Conservation (phyloP, 805 yeast genomes). For the Candida xyloterini region DNA sequence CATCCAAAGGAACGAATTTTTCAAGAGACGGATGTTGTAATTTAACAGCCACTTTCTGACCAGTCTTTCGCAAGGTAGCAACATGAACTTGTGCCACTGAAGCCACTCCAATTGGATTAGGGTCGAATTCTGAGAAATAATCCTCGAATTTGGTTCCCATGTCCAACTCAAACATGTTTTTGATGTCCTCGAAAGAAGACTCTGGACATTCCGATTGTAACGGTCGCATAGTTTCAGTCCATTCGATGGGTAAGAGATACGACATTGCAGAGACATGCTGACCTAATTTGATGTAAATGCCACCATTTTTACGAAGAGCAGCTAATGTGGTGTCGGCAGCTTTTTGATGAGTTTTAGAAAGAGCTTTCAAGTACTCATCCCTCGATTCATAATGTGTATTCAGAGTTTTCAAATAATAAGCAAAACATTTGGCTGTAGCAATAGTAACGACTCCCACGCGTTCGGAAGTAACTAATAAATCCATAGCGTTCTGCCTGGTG, state of each 20-base stretch:
- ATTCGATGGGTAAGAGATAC: conserved; percentile 83
- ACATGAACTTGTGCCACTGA: conserved; percentile 94
- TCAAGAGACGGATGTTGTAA: conserved; percentile 88
- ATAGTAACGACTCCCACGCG: conserved; percentile 61
- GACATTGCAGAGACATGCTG: conserved; percentile 93
- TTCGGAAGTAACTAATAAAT: conserved; percentile 37
- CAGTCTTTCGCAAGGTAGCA: conserved; percentile 57
- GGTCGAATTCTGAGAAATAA: conserved; percentile 62
- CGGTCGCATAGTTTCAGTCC: conserved; percentile 95
- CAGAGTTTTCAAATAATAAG: conserved; percentile 60
- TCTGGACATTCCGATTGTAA: conserved; percentile 88
- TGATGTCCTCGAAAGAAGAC: conserved; percentile 68
- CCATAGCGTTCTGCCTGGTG: conserved; percentile 34
- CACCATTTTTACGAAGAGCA: conserved; percentile 86
- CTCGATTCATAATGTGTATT: conserved; percentile 37
- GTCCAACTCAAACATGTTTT: conserved; percentile 64
- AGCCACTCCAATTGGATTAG: conserved; percentile 88
- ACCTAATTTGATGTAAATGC: conserved; percentile 89
- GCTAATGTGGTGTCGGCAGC: conserved; percentile 77
- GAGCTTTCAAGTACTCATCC: conserved; percentile 49
- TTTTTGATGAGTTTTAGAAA: conserved; percentile 62
- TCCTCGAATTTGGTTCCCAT: conserved; percentile 60
- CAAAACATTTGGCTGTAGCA: conserved; percentile 74
- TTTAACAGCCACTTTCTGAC: conserved; percentile 81
- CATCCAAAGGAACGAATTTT: conserved; percentile 88